Percentiles rank a stretch among this genome's conserved stretches.
Conservation (phyloP, 2,329 filamentous ascomycete genomes). For the Ilyonectria robusta region DNA sequence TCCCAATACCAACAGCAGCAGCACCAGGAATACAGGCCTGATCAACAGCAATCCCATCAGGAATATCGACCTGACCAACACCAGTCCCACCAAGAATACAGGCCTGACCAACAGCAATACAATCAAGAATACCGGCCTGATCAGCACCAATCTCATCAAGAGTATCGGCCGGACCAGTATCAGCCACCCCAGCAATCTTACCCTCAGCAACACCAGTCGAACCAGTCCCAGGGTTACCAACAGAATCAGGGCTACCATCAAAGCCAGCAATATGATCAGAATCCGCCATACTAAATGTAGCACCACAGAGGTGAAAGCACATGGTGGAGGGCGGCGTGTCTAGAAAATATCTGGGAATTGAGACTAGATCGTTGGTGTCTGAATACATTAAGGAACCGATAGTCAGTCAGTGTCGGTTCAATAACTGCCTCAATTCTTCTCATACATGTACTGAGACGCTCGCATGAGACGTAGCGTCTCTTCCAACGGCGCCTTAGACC, state of each 20-base stretch:
- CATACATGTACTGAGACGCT: too few species aligned
- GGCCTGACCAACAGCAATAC: conserved; percentile 33
- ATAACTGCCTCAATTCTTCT: too few species aligned
- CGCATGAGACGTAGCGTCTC: too few species aligned
- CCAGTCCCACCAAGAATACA: conserved; percentile 30
- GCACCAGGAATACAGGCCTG: conserved; percentile 25
- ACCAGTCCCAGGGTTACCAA: conserved; percentile 21
- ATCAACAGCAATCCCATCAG: conserved; percentile 29
- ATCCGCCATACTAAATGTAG: conserved; percentile 34
- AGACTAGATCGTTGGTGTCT: too few species aligned
- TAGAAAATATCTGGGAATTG: too few species aligned
- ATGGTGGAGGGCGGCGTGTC: too few species aligned
- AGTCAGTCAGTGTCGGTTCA: too few species aligned
- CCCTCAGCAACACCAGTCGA: conserved; percentile 29
- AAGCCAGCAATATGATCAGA: conserved; percentile 41
- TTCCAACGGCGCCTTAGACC: too few species aligned
- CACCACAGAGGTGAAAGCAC: background rate
- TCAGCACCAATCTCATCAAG: conserved; percentile 38
- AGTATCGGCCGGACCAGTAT: conserved; percentile 37
- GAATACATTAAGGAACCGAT: too few species aligned
- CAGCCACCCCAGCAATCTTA: conserved; percentile 33
- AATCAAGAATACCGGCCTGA: conserved; percentile 34
- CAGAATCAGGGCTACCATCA: conserved; percentile 30
- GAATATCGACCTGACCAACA: conserved; percentile 16
- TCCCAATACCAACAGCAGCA: conserved; percentile 22